Base-by-base conservation (phyloP, 2,329 filamentous ascomycete genomes). In the Neopestalotiopsis clavispora region DNA sequence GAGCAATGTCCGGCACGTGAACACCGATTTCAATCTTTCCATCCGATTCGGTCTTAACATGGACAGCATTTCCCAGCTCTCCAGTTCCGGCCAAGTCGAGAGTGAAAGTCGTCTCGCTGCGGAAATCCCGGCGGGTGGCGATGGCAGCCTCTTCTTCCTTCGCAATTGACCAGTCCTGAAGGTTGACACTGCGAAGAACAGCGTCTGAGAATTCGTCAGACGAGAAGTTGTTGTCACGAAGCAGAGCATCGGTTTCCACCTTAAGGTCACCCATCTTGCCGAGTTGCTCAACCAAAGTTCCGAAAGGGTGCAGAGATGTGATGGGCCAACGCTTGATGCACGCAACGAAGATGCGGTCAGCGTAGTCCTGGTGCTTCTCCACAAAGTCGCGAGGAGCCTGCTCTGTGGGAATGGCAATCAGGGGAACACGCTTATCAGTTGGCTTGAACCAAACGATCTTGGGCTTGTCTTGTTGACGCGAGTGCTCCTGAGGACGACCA, bases 381-480 rank as follows among this genome's bases (percentile, higher is more conserved):
- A 99, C 96, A 76, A 99, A 99, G 82, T 98, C 96, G 45, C 94
- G 92, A 23, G 96, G 96, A 9, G 96, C 96, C 83, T 99, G 96
- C 81, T 99, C 96, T 3, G 96, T 99, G 1, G 96, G 96, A 72
- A 99, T 99, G 67, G 96, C 96, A 80, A 99, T 99, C 73, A 99
- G 86, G 64, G 96, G 96, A 62, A 99, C 96, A 78, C 96, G 94
- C 89, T 99, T 98, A 83, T 99, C 96, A 1, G 96, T 99, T 69
- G 96, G 96, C 86, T 99, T 99, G 86, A 99, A 99, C 96, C 96
- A 99, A 57, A 99, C 96, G 82, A 99, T 99, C 90, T 99, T 99
- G 72, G 96, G 96, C 84, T 98, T 98, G 72, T 99, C 96, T 79
- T 97, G 94, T 72, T 93, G 90, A 67, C 95, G 93, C 72, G 92